These are phyloP conservation scores for Codiaeum variegatum DNA, from an alignment of 441 rosid genomes.

Conservation along the genomic window DNA sequence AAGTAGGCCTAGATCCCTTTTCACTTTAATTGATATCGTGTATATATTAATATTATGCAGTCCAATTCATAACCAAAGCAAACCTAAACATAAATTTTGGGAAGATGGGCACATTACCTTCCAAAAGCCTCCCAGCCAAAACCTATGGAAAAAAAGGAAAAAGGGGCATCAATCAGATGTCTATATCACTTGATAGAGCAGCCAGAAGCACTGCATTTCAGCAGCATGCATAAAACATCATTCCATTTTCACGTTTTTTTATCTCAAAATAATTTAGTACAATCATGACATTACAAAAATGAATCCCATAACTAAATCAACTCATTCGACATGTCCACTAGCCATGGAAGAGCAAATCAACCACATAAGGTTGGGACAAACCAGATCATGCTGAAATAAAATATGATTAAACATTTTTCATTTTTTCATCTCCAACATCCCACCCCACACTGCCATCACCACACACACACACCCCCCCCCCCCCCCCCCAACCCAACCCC, in stretches of 20 bases:
- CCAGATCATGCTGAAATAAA: not conserved
- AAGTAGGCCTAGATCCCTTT: conserved; percentile 2
- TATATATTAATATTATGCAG: conserved; percentile 9
- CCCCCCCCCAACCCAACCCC: no score
- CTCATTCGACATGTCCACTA: not conserved
- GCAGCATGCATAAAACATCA: not conserved
- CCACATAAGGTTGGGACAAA: not conserved
- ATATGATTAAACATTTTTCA: not conserved
- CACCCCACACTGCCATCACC: no score
- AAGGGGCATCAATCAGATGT: conserved; percentile 21
- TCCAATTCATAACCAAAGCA: conserved; percentile 6
- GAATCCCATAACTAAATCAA: not conserved
- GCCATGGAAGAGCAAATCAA: conserved; percentile 6
- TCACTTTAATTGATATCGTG: not conserved
- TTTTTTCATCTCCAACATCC: no score
- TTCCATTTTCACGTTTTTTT: not conserved
- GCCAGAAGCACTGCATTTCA: not conserved
- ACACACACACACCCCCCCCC: no score
- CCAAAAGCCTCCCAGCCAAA: conserved; percentile 99
- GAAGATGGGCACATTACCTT: conserved; percentile 54
- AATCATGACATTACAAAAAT: not conserved
- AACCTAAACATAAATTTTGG: conserved; percentile 3
- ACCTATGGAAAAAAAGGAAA: conserved; percentile 57
- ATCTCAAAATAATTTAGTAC: not conserved
- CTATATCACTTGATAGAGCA: not conserved